phyloP scores from a whole-genome alignment of 1,284 basidiomycete genomes.

The Gymnopus androsaceus region DNA sequence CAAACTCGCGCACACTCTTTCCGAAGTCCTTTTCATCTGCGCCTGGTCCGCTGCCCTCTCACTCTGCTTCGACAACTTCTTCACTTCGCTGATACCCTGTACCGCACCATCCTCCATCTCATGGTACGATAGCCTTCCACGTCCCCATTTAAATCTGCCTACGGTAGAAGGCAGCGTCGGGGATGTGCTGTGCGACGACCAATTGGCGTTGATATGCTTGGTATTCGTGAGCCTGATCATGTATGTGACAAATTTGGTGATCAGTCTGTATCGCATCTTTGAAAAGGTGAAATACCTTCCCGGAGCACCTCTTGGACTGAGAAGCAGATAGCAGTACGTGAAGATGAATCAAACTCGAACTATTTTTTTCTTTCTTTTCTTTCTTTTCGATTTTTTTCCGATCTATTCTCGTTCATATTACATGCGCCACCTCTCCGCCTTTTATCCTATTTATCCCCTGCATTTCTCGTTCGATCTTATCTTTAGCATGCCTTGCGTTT shows the following conservation, averaged over 20 bases:
- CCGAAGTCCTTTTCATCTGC: constrained; percentile 87
- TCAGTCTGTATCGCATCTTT: constrained; percentile 85
- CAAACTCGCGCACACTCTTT: constrained; percentile 79
- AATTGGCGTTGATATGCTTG: constrained; percentile 73
- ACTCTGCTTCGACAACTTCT: constrained; percentile 88
- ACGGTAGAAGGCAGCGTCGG: constrained; percentile 52
- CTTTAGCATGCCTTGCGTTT: neutral
- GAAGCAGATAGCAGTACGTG: neutral
- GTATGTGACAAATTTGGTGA: constrained; percentile 81
- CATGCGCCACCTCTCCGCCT: neutral
- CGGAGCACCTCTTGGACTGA: constrained; percentile 15
- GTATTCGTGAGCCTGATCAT: constrained; percentile 74
- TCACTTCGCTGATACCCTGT: constrained; percentile 84
- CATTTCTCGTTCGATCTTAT: no score
- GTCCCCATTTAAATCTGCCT: constrained; percentile 43
- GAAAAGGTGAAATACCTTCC: constrained; percentile 77
- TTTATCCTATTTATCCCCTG: neutral
- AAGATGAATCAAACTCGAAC: neutral
- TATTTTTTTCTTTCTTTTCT: neutral
- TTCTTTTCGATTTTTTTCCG: no score
- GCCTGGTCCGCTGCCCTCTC: constrained; percentile 90
- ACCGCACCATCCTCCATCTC: constrained; percentile 54
- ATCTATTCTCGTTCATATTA: no score
- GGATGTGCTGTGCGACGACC: constrained; percentile 65
- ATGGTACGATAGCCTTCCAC: constrained; percentile 71